Percentiles rank a stretch among this genome's conserved stretches.
Conservation (phyloP, 2,329 filamentous ascomycete species). For the Penicillium glabrum region DNA sequence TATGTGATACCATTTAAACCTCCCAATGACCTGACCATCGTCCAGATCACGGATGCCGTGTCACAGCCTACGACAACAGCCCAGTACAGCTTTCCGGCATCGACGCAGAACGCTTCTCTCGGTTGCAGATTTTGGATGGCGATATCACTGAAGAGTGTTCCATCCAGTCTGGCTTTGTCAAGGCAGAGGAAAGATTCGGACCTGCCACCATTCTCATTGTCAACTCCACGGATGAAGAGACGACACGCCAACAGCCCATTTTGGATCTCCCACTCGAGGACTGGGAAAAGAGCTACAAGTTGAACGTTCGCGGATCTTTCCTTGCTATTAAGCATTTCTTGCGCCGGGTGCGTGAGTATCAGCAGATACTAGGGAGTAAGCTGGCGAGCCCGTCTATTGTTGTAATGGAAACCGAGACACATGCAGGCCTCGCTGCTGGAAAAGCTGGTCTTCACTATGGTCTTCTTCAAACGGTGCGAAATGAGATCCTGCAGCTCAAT, state of each 20-base stretch:
- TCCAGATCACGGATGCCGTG: constrained; percentile 54
- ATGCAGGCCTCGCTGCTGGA: constrained; percentile 50
- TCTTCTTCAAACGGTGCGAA: constrained; percentile 53
- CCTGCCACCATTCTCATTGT: constrained; percentile 55
- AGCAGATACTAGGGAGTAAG: constrained; percentile 40
- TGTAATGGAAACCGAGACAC: constrained; percentile 54
- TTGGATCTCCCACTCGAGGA: constrained; percentile 54
- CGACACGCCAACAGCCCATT: constrained; percentile 49
- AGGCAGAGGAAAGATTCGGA: constrained; percentile 48
- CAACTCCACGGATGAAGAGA: constrained; percentile 55
- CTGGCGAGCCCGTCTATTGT: constrained; percentile 54
- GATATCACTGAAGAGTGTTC: constrained; percentile 51
- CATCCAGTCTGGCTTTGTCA: constrained; percentile 41
- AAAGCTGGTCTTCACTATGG: constrained; percentile 56
- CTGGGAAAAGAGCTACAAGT: constrained; percentile 54
- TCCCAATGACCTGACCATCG: not conserved
- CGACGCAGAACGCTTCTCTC: constrained; percentile 28
- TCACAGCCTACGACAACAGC: constrained; percentile 53
- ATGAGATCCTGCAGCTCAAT: constrained; percentile 56
- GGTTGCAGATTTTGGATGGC: constrained; percentile 45
- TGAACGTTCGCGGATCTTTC: constrained; percentile 55
- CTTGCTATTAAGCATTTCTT: constrained; percentile 59
- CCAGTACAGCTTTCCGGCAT: constrained; percentile 33
- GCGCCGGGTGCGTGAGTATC: constrained; percentile 40
- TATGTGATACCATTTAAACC: not conserved